Conservation (phyloP, 805 yeast species). For the Zygosaccharomyces lentus region DNA sequence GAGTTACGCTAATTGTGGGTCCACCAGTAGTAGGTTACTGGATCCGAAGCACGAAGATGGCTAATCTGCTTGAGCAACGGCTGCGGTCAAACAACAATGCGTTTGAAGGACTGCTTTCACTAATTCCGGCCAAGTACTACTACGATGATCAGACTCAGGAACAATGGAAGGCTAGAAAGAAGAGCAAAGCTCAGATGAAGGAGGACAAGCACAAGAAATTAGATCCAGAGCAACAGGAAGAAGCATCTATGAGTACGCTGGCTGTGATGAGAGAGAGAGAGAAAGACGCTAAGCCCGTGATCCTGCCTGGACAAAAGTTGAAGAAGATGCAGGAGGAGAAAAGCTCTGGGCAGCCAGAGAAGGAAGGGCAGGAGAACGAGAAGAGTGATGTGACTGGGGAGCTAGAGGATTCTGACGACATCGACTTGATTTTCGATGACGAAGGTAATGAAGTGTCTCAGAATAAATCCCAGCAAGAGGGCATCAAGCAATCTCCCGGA, state of each 20-base stretch:
- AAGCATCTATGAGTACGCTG: conserved; percentile 51
- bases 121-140: conserved; percentile 92
- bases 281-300: conserved; percentile 46
- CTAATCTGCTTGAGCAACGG: conserved; percentile 67
- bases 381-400: conserved; percentile 16
- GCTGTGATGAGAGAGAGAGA: conserved; percentile 56
- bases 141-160: conserved; percentile 85
- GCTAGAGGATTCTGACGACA: conserved; percentile 30
- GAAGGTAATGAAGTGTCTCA: conserved; percentile 52
- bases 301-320: conserved; percentile 36
- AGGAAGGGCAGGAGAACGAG: conserved; percentile 14
- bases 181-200: conserved; percentile 58
- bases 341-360: conserved; percentile 10
- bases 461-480: conserved; percentile 15
- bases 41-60: conserved; percentile 35
- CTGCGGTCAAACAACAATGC: conserved; percentile 74
- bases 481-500: conserved; percentile 2
- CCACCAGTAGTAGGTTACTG: background rate
- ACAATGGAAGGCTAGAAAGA: conserved; percentile 87
- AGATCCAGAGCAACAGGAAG: conserved; percentile 57
- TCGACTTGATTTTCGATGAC: conserved; percentile 60
- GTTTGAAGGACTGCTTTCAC: conserved; percentile 80
- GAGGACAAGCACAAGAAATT: conserved; percentile 64
- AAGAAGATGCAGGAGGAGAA: conserved; percentile 16
- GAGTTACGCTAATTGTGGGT: background rate